phyloP scores from a whole-genome alignment of 2,329 filamentous ascomycete species.

The Alternaria ethzedia region DNA sequence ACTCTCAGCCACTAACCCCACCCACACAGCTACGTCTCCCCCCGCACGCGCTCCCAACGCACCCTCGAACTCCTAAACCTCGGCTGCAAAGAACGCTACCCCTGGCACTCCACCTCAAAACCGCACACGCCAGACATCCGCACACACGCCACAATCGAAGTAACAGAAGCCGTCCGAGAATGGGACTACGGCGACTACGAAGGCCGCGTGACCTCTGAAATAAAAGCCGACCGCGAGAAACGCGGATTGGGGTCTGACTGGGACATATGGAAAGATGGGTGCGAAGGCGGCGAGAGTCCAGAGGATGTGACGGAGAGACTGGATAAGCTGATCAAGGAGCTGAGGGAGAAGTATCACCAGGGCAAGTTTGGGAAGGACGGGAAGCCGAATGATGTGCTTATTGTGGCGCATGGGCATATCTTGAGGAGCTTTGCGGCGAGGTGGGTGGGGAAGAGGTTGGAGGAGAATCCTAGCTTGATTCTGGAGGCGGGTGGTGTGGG shows the following conservation, averaged over 20 bases:
- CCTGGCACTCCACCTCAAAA: conserved; percentile 62
- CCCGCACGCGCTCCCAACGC: conserved; percentile 79
- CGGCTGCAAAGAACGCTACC: conserved; percentile 70
- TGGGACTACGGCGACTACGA: conserved; percentile 71
- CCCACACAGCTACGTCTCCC: conserved; percentile 75
- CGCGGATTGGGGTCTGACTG: conserved; percentile 65
- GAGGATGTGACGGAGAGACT: conserved; percentile 74
- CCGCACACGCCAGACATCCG: conserved; percentile 26
- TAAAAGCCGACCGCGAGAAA: conserved; percentile 54
- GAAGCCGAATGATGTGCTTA: conserved; percentile 70
- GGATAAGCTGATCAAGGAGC: conserved; percentile 77
- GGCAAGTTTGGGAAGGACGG: conserved; percentile 62
- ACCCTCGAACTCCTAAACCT: conserved; percentile 90
- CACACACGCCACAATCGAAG: conserved; percentile 53
- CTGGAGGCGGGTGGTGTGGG: conserved; percentile 70
- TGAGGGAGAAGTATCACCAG: conserved; percentile 61
- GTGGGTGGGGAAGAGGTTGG: conserved; percentile 77
- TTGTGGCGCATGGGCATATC: conserved; percentile 92
- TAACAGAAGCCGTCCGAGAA: conserved; percentile 62
- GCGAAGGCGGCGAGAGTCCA: conserved; percentile 81
- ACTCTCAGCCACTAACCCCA: not conserved
- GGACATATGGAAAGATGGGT: conserved; percentile 89
- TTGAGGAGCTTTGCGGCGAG: conserved; percentile 85
- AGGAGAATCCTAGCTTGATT: conserved; percentile 77
- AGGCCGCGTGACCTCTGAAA: conserved; percentile 61